phyloP scores from a whole-genome alignment of 192 early-diverging fungal genomes.

The Podila horticola region DNA sequence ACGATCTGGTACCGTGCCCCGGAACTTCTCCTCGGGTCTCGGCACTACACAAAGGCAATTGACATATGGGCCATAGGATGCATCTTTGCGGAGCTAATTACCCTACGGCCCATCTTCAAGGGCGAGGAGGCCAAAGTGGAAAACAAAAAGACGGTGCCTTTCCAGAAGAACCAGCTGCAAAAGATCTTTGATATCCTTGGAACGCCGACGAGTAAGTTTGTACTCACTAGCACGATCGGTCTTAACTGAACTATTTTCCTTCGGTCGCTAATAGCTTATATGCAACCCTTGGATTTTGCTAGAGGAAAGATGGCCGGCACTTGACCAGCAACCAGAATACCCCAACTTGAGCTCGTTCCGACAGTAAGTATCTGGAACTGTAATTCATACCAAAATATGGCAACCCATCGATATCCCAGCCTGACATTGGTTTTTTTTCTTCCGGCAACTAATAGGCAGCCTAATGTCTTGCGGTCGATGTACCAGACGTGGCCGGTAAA shows the following conservation, averaged over 20 bases:
- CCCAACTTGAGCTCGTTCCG: constrained; percentile 68
- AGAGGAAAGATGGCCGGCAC: constrained; percentile 81
- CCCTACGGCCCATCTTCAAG: constrained; percentile 85
- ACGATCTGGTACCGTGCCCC: constrained; percentile 98
- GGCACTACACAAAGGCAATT: constrained; percentile 88
- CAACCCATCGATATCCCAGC: neutral
- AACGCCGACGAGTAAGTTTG: constrained; percentile 71
- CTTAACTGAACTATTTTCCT: too few species aligned
- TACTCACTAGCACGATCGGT: too few species aligned
- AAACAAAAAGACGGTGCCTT: constrained; percentile 81
- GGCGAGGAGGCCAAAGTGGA: constrained; percentile 91
- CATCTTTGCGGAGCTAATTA: constrained; percentile 94
- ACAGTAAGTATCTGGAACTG: constrained; percentile 55
- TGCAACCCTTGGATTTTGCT: neutral
- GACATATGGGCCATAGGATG: constrained; percentile 90
- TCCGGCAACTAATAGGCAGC: constrained; percentile 13
- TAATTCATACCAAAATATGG: neutral
- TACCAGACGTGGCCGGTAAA: constrained; percentile 55
- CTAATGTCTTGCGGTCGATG: constrained; percentile 29
- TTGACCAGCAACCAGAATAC: constrained; percentile 79
- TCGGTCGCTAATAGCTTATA: neutral
- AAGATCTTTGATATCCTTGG: constrained; percentile 91
- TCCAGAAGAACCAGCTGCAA: constrained; percentile 86
- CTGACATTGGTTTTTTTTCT: neutral
- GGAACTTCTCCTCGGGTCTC: constrained; percentile 87